These are phyloP conservation scores for Plasmodium reichenowi DNA, from an alignment of 169 alveolate species.

Conservation along the genomic window DNA sequence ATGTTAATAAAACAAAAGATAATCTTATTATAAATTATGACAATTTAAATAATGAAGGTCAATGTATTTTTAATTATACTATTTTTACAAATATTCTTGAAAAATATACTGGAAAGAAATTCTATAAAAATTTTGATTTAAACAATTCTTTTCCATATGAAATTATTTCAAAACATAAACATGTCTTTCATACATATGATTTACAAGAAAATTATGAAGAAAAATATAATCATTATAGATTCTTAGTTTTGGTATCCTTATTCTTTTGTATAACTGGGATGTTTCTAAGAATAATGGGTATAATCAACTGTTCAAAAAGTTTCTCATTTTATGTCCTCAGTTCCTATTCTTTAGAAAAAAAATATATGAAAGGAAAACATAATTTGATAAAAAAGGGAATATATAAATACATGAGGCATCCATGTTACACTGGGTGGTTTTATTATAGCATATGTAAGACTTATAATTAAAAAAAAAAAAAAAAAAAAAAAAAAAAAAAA, in stretches of 20 bases:
- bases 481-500: too few species aligned
- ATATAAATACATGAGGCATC: constrained; percentile 69
- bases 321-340: constrained; percentile 38
- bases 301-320: constrained; percentile 33
- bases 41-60: not conserved
- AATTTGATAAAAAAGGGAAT: constrained; percentile 31
- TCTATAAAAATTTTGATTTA: constrained; percentile 11
- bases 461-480: not conserved
- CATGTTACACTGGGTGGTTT: constrained; percentile 75
- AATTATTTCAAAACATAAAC: constrained; percentile 19
- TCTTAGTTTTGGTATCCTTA: constrained; percentile 4
- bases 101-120: not conserved
- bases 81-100: not conserved
- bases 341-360: constrained; percentile 13
- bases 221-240: constrained; percentile 23
- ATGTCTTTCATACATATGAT: constrained; percentile 26
- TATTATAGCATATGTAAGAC: constrained; percentile 54
- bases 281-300: constrained; percentile 36
- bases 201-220: not conserved
- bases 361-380: constrained; percentile 19
- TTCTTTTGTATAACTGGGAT: constrained; percentile 15
- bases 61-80: not conserved
- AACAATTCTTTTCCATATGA: constrained; percentile 13
- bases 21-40: not conserved
- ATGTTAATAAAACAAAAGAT: not conserved